These are phyloP conservation scores for Isatis tinctoria DNA, from an alignment of 345 rosid species.

Conservation along the genomic window DNA sequence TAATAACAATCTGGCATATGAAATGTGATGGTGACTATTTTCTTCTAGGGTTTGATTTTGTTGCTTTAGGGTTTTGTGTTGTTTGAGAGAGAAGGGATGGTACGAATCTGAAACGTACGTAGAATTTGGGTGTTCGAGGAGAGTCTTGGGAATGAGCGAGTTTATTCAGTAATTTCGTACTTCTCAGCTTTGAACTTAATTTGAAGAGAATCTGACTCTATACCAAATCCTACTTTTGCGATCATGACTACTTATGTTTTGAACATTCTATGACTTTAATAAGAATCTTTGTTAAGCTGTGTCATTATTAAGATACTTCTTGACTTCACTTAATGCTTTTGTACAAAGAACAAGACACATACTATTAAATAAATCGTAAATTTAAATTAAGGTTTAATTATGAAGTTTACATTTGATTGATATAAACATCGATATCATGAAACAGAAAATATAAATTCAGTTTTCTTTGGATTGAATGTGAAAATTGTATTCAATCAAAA, in stretches of 20 bases:
- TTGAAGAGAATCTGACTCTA: slow-evolving; percentile 19
- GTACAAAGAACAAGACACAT: neutral
- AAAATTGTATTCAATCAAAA: too few relatives aligned
- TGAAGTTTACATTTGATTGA: neutral
- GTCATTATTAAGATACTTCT: neutral
- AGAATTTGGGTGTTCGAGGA: slow-evolving; percentile 24
- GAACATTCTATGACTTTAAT: slow-evolving; percentile 9
- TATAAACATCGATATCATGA: neutral
- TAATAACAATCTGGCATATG: slow-evolving; percentile 17
- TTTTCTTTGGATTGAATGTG: too few relatives aligned
- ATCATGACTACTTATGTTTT: slow-evolving; percentile 19
- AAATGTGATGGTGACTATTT: slow-evolving; percentile 28
- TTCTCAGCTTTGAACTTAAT: slow-evolving; percentile 16
- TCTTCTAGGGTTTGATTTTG: slow-evolving; percentile 25
- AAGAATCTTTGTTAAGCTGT: slow-evolving; percentile 5
- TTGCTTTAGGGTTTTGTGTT: slow-evolving; percentile 24
- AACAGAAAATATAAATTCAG: neutral
- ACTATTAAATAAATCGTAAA: neutral
- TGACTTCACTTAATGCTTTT: neutral
- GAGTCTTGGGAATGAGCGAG: slow-evolving; percentile 28
- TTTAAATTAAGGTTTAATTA: neutral
- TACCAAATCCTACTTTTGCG: slow-evolving; percentile 17
- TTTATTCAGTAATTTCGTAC: slow-evolving; percentile 18
- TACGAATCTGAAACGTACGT: slow-evolving; percentile 7
- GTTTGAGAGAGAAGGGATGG: neutral